These are phyloP conservation scores for Starmerella ratchasimensis DNA, from an alignment of 805 yeast genomes.

Conservation along the genomic window DNA sequence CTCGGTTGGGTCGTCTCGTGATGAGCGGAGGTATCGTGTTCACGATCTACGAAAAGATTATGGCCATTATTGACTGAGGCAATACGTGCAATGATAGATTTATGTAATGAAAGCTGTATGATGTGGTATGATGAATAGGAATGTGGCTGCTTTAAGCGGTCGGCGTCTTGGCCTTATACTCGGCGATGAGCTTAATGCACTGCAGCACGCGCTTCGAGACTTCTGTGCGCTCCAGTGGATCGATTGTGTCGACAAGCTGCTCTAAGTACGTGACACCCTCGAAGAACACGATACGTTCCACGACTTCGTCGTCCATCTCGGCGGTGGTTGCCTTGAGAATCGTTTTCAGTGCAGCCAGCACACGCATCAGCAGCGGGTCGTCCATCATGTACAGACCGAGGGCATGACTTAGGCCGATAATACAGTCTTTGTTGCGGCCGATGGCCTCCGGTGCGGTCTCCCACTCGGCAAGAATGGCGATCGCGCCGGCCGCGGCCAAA, in stretches of 20 bases:
- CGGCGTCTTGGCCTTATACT: conserved; percentile 10
- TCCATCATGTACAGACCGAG: conserved; percentile 19
- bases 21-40: conserved; percentile 95
- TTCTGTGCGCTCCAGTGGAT: conserved; percentile 10
- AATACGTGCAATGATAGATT: background rate
- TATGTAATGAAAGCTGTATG: conserved; percentile 48
- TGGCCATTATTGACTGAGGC: conserved; percentile 35
- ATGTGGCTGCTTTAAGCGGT: conserved; percentile 43
- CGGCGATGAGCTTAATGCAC: conserved; percentile 15
- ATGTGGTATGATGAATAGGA: conserved; percentile 77
- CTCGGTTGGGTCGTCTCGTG: conserved; percentile 80
- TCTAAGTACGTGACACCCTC: conserved; percentile 19
- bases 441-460: conserved; percentile 24
- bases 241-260: conserved; percentile 13
- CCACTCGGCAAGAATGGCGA: conserved; percentile 30
- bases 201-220: conserved; percentile 10
- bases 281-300: conserved; percentile 17
- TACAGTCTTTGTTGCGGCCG: conserved; percentile 21
- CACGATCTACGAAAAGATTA: conserved; percentile 85
- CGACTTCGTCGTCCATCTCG: conserved; percentile 20
- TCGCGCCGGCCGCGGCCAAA: conserved; percentile 30
- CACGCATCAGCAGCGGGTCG: conserved; percentile 22
- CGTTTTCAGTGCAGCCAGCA: conserved; percentile 20
- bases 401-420: conserved; percentile 18
- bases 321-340: conserved; percentile 15